Base-by-base conservation (phyloP, 202 grass and related monocot species). In the Elaeis oleifera region DNA sequence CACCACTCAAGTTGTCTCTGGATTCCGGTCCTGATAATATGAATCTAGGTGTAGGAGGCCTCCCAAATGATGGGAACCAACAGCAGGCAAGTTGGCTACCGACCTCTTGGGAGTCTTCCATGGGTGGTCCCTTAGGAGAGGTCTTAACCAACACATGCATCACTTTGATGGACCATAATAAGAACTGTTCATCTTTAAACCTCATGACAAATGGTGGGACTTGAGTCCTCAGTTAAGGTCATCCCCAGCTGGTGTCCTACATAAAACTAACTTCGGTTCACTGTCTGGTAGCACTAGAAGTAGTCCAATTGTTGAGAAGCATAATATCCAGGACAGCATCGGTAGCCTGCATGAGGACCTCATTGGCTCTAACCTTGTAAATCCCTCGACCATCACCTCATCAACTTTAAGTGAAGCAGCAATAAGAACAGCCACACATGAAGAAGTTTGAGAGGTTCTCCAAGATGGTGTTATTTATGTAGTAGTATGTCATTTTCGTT, bases 61-160 rank as follows among this genome's bases (percentile, higher is more conserved):
- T 54, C 51, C 54, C 71, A 16, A 74, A 74, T 57, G 70, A 70
- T 19, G 23, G 49, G 44, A 76, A 17, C 7, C 62, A 58, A 18
- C 19, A 2, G 5, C 75, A 79, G 1, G 67, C 80, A 69, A 70
- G 20, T 23, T 54, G 70, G 58, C 23, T 29, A 66, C 69, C 76
- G 5, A 44, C 84, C 22, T 80, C 69, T 20, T 82, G 81, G 81
- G 90, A 88, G 67, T 72, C 83, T 63, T 81, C 85, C 16, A 74
- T 90, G 24, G 83, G 83, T 18, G 90, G 86, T 29, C 90, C 90
- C 70, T 61, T 96, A 25, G 90, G 90, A 31, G 90, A 96, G 76
- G 84, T 85, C 50, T 84, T 90, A 63, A 85, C 68, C 36, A 84
- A 69, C 58, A 90, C 67, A 9, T 61, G 18, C 39, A 50, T 23